These are phyloP conservation scores for Nephelium lappaceum DNA, from an alignment of 345 rosid species.

Conservation along the genomic window DNA sequence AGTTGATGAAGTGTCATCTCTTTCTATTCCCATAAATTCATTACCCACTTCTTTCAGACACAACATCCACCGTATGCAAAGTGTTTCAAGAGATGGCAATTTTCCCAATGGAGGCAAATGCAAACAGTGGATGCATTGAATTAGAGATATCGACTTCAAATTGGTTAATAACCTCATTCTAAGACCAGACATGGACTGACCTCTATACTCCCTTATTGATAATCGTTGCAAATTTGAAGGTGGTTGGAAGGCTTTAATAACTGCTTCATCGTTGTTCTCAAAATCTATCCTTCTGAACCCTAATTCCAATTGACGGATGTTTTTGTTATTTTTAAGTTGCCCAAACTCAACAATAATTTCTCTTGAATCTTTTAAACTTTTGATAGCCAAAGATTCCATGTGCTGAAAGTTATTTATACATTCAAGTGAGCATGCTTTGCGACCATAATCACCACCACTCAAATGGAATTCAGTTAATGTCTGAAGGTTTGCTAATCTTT, in stretches of 20 bases:
- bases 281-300: no score
- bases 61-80: background rate
- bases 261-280: background rate
- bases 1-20: background rate
- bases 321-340: no score
- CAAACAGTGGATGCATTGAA: background rate
- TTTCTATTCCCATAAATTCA: background rate
- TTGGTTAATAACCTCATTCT: constrained; percentile 1
- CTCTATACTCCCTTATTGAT: background rate
- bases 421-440: background rate
- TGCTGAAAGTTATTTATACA: background rate
- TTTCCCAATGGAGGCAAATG: constrained; percentile 5
- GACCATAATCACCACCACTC: background rate
- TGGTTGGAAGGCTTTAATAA: background rate
- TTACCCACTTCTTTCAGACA: background rate
- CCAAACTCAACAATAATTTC: no score
- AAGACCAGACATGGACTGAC: background rate
- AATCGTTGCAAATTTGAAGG: background rate
- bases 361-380: background rate
- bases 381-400: background rate
- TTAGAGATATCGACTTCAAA: background rate
- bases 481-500: background rate
- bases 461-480: background rate
- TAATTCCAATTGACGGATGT: no score
- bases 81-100: background rate